phyloP scores from a whole-genome alignment of 2,329 filamentous ascomycete species.

The Microcyclosporella mali region DNA sequence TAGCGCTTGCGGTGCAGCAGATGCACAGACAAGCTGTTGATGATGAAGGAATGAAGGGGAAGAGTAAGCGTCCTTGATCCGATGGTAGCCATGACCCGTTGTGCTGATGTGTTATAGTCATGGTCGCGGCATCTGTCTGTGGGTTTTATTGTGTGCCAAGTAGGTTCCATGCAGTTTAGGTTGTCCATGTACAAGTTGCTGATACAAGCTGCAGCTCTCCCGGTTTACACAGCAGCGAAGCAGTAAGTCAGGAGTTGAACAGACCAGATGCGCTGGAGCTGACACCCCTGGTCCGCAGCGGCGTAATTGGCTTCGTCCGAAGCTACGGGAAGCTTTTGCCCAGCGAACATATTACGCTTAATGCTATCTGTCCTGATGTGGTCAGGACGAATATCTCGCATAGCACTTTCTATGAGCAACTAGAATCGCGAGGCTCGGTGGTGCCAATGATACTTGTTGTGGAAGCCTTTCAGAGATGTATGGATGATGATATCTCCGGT shows the following conservation, averaged over 20 bases:
- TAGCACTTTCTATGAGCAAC: conserved; percentile 33
- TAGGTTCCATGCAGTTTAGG: conserved; percentile 8
- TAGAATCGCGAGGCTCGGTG: conserved; percentile 32
- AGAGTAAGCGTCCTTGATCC: conserved; percentile 26
- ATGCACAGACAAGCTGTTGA: conserved; percentile 36
- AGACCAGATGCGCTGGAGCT: neutral
- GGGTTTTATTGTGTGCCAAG: conserved; percentile 39
- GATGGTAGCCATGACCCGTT: neutral
- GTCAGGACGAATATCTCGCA: conserved; percentile 35
- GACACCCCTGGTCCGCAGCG: conserved; percentile 14
- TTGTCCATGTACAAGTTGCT: neutral
- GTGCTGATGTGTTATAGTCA: conserved; percentile 14
- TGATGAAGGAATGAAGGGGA: conserved; percentile 33
- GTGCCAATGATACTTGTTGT: conserved; percentile 37
- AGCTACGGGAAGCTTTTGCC: conserved; percentile 39
- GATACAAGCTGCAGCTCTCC: conserved; percentile 24
- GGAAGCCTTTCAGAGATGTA: conserved; percentile 36
- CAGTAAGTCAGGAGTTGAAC: conserved; percentile 21
- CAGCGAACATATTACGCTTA: conserved; percentile 37
- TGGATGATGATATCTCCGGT: conserved; percentile 35
- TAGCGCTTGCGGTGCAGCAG: conserved; percentile 40
- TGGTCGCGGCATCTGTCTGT: conserved; percentile 36
- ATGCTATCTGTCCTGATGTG: conserved; percentile 39
- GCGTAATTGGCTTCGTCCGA: conserved; percentile 35
- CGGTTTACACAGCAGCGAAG: conserved; percentile 41